These are phyloP conservation scores for Leccinum boreale DNA, from an alignment of 768 basidiomycete species.

Conservation along the genomic window DNA sequence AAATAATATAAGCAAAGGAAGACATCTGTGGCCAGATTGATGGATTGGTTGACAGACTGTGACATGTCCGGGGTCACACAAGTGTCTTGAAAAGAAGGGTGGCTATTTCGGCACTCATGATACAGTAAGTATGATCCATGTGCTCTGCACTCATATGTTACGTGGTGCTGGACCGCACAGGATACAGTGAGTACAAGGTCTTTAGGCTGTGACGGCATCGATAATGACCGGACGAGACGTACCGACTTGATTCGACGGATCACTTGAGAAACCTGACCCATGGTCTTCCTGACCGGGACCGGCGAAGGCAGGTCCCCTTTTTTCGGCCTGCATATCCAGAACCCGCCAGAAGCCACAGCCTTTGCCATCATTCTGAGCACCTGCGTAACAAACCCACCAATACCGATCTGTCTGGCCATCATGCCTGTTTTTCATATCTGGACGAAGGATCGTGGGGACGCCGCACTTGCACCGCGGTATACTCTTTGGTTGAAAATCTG, in stretches of 20 bases:
- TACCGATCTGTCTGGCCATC: constrained; percentile 55
- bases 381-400: constrained; percentile 77
- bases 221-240: neutral
- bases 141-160: neutral
- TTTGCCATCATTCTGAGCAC: constrained; percentile 81
- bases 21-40: constrained; percentile 10
- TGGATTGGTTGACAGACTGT: constrained; percentile 4
- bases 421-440: constrained; percentile 75
- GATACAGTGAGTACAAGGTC: neutral
- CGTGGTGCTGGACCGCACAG: neutral
- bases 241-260: constrained; percentile 1
- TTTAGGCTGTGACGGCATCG: constrained; percentile 1
- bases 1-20: neutral
- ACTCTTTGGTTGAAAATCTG: constrained; percentile 65
- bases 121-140: neutral
- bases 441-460: constrained; percentile 63
- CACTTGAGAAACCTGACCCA: neutral
- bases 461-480: constrained; percentile 75
- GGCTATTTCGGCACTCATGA: neutral
- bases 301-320: constrained; percentile 48
- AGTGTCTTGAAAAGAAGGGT: neutral
- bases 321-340: constrained; percentile 67
- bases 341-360: constrained; percentile 74
- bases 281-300: constrained; percentile 10
- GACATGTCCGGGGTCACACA: constrained; percentile 1